phyloP scores from a whole-genome alignment of 106 monocot species.

The Apostasia shenzhenica region DNA sequence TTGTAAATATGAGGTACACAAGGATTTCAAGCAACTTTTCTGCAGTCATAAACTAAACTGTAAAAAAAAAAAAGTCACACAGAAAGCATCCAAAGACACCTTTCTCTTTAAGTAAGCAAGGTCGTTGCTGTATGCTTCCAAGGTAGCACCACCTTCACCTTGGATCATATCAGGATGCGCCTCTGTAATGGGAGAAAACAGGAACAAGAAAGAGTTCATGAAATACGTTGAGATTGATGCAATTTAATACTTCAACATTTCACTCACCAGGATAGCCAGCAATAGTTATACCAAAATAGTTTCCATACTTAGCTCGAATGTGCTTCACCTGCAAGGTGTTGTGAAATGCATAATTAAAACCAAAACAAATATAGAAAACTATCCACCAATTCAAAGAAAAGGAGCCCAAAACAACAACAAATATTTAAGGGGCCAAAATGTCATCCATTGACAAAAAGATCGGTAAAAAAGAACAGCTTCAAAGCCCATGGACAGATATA shows the following conservation, averaged over 20 bases:
- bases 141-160: slow-evolving; percentile 39
- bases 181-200: slow-evolving; percentile 33
- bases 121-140: slow-evolving; percentile 69
- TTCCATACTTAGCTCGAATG: slow-evolving; percentile 72
- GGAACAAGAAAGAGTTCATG: neutral
- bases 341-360: neutral
- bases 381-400: neutral
- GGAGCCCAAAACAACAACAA: neutral
- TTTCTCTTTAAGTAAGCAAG: slow-evolving; percentile 87
- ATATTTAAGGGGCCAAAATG: neutral
- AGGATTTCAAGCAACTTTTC: neutral
- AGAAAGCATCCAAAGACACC: slow-evolving; percentile 20
- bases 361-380: neutral
- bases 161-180: slow-evolving; percentile 87
- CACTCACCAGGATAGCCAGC: slow-evolving; percentile 87
- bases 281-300: slow-evolving; percentile 90
- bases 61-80: neutral
- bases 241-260: neutral
- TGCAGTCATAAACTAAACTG: neutral
- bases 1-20: no score
- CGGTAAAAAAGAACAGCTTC: neutral
- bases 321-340: slow-evolving; percentile 55
- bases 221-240: neutral
- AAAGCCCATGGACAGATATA: neutral
- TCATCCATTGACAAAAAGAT: no score